Evolutionary conservation across 345 rosid species (phyloP), one percentile per base, ranked within the genome.

Genomic region (Eucalyptus tenuipes): DNA sequence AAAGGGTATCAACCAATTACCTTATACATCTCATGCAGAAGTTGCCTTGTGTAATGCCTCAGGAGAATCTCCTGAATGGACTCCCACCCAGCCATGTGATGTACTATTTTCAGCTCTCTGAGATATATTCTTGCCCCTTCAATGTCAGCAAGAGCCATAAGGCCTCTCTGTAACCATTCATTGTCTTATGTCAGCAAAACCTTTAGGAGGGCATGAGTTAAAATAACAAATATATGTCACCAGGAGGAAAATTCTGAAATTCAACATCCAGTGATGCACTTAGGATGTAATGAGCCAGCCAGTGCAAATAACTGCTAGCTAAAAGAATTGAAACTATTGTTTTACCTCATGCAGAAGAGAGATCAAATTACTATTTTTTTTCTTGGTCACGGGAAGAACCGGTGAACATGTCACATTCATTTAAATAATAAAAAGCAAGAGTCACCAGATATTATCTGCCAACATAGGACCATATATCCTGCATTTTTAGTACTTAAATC

Each of bases 11-110:
- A 47, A 20, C 37, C 27, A 31, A 31, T 88, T 92, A 96, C 99
- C 99, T 97, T 97, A 95, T 97, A 97, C 92, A 95, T 95, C 94
- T 97, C 99, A 93, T 96, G 99, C 89, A 96, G 94, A 89, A 97
- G 92, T 92, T 97, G 99, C 85, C 98, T 95, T 80, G 93, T 92
- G 89, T 96, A 97, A 92, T 97, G 99, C 91, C 96, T 93, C 85
- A 92, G 90, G 91, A 97, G 96, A 88, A 96, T 95, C 91, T 96
- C 98, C 93, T 94, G 95, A 92, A 97, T 93, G 53, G 99, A 97
- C 90, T 95, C 97, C 99, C 97, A 94, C 89, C 99, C 95, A 88
- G 98, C 95, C 95, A 97, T 94, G 88, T 95, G 99, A 94, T 97
- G 96, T 90, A 94, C 90, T 89, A 96, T 94, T 89, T 94, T 93